Evolutionary conservation across 2,329 filamentous ascomycete genomes (phyloP).

Genomic region (Phaeophleospora eucalypticola): DNA sequence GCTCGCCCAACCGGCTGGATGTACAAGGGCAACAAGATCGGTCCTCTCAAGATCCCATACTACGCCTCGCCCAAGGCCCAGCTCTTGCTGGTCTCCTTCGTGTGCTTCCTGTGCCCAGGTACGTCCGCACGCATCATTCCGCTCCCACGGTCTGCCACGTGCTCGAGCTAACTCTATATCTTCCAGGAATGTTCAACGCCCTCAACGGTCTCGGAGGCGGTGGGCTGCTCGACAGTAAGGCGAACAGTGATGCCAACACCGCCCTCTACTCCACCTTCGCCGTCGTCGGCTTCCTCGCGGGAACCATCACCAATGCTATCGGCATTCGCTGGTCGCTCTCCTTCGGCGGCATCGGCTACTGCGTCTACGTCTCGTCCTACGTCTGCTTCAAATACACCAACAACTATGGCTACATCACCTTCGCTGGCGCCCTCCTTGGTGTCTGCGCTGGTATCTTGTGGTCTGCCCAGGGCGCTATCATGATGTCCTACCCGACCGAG

Average conservation of each 20-base stretch:
- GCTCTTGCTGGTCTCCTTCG: constrained; percentile 48
- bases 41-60: constrained; percentile 43
- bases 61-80: constrained; percentile 49
- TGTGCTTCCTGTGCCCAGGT: constrained; percentile 52
- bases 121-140: constrained; percentile 9
- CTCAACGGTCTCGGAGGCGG: constrained; percentile 50
- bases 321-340: constrained; percentile 65
- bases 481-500: constrained; percentile 86
- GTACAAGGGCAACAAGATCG: constrained; percentile 42
- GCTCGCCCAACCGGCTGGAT: constrained; percentile 42
- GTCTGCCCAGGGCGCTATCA: constrained; percentile 79
- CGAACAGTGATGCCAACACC: constrained; percentile 62
- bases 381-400: constrained; percentile 65
- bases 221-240: constrained; percentile 44
- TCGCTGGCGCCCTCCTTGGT: constrained; percentile 71
- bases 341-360: constrained; percentile 73
- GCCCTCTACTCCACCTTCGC: constrained; percentile 71
- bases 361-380: constrained; percentile 67
- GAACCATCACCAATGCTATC: constrained; percentile 71
- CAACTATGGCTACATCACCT: constrained; percentile 68
- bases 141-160: background rate
- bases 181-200: constrained; percentile 49
- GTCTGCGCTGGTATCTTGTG: constrained; percentile 76
- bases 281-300: constrained; percentile 60
- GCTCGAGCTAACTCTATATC: constrained; percentile 3